phyloP scores from a whole-genome alignment of 768 basidiomycete species.

The Gymnopilus junonius region DNA sequence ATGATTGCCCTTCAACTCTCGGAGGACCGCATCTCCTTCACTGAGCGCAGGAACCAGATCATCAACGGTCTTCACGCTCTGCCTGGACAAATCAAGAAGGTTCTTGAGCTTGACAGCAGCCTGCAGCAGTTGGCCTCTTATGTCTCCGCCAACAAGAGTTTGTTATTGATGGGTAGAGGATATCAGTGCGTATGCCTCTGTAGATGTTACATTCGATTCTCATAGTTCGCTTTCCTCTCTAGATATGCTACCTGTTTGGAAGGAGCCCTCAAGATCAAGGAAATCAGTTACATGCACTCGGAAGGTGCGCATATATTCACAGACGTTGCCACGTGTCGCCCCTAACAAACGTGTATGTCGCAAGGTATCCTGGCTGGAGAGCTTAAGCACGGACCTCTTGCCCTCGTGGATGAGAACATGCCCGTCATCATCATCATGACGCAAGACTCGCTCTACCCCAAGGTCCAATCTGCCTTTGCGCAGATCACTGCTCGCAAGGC shows the following conservation, averaged over 20 bases:
- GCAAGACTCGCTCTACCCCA: slow-evolving; percentile 96
- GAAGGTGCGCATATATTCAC: slow-evolving; percentile 51
- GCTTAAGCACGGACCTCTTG: slow-evolving; percentile 97
- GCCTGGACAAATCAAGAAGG: slow-evolving; percentile 85
- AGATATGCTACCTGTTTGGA: slow-evolving; percentile 97
- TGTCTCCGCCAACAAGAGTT: slow-evolving; percentile 79
- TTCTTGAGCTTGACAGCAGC: slow-evolving; percentile 77
- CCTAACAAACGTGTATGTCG: slow-evolving; percentile 1
- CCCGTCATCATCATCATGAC: slow-evolving; percentile 99
- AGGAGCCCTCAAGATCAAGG: slow-evolving; percentile 99
- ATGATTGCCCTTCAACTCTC: slow-evolving; percentile 99
- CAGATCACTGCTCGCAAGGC: slow-evolving; percentile 99
- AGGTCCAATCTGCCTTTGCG: slow-evolving; percentile 94
- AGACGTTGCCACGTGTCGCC: neutral
- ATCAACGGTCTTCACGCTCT: slow-evolving; percentile 92
- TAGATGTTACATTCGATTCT: slow-evolving; percentile 4
- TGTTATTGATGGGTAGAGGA: slow-evolving; percentile 96
- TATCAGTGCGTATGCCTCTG: slow-evolving; percentile 71
- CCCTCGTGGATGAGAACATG: slow-evolving; percentile 98
- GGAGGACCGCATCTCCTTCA: slow-evolving; percentile 95
- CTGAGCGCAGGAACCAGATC: slow-evolving; percentile 88
- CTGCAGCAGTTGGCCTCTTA: slow-evolving; percentile 86
- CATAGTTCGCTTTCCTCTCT: slow-evolving; percentile 1
- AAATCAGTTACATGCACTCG: slow-evolving; percentile 92
- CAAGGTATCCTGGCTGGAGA: slow-evolving; percentile 94